Evolutionary conservation across 2,329 filamentous ascomycete species (phyloP), one percentile per base, ranked within the genome.

Genomic region (Verticillium nubilum): DNA sequence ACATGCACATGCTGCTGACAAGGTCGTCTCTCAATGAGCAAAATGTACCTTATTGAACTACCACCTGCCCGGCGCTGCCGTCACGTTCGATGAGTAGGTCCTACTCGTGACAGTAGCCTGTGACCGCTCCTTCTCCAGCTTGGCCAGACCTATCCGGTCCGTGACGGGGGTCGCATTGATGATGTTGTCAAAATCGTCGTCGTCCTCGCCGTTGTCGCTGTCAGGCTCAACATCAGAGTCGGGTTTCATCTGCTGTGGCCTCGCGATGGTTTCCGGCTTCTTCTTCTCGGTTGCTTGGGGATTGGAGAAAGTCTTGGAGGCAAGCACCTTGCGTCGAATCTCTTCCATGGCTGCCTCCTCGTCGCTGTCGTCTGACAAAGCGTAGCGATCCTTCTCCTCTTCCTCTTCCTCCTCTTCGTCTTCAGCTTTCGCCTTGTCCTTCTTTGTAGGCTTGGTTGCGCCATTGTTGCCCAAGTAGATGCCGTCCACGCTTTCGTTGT

Each of bases 81-180:
- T 73, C 1, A 74, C 68, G 31, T 74, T 79, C 0, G 81, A 79
- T 1, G 80, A 82, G 62, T 84, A 85, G 0, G 80, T 81, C 62
- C 74, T 76, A 17, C 74, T 83, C 5, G 79, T 80, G 28, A 78
- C 72, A 5, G 77, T 76, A 2, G 77, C 77, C 59, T 73, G 75
- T 5, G 77, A 73, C 42, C 81, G 75, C 66, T 86, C 82, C 72
- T 80, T 85, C 61, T 86, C 81, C 50, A 86, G 71, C 71, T 76
- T 83, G 2, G 74, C 72, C 59, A 86, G 68, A 0, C 94, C 94
- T 13, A 90, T 90, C 58, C 89, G 85, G 71, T 97, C 94, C 0
- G 93, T 97, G 19, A 96, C 86, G 0, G 92, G 92, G 3, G 91
- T 94, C 0, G 95, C 94, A 66, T 93, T 86, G 69, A 97, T 96